Conservation (phyloP, 2,329 filamentous ascomycete genomes). For the Coniochaeta sp. region DNA sequence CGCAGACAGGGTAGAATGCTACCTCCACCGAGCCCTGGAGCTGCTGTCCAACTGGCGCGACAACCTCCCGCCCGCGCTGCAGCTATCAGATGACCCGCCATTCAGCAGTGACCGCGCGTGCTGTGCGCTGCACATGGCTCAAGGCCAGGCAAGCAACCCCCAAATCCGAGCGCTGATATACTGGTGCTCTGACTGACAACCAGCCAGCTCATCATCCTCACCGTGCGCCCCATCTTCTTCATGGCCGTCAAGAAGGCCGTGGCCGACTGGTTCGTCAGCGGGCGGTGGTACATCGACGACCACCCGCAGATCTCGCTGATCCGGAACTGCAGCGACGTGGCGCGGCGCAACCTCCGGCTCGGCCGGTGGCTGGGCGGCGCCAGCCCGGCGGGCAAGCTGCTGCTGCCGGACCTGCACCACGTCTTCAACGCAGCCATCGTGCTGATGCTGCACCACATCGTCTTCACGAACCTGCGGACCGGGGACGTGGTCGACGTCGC, state of each 20-base stretch:
- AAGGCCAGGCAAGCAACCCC: constrained; percentile 29
- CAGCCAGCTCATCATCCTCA: constrained; percentile 42
- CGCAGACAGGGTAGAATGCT: constrained; percentile 18
- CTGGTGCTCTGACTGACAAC: not conserved
- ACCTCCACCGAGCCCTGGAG: constrained; percentile 30
- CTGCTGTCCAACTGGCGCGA: constrained; percentile 34
- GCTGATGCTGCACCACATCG: constrained; percentile 36
- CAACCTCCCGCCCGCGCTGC: constrained; percentile 28
- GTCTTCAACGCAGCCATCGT: constrained; percentile 43
- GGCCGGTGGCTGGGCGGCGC: constrained; percentile 30
- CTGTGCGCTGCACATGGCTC: constrained; percentile 40
- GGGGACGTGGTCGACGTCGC: constrained; percentile 24
- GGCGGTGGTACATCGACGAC: constrained; percentile 17
- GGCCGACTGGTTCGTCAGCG: constrained; percentile 28
- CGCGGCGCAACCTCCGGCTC: constrained; percentile 36
- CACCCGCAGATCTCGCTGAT: constrained; percentile 23
- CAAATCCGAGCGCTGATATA: not conserved
- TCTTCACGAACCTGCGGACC: constrained; percentile 23
- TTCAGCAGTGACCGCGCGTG: constrained; percentile 32
- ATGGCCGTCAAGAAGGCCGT: constrained; percentile 38
- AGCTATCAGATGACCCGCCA: constrained; percentile 23
- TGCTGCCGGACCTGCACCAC: constrained; percentile 37
- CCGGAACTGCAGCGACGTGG: constrained; percentile 32
- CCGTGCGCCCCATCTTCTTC: constrained; percentile 40
- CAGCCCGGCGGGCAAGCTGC: constrained; percentile 29